These are phyloP conservation scores for Chaetomiaceae sp. DNA, from an alignment of 2,329 filamentous ascomycete species.

Conservation along the genomic window DNA sequence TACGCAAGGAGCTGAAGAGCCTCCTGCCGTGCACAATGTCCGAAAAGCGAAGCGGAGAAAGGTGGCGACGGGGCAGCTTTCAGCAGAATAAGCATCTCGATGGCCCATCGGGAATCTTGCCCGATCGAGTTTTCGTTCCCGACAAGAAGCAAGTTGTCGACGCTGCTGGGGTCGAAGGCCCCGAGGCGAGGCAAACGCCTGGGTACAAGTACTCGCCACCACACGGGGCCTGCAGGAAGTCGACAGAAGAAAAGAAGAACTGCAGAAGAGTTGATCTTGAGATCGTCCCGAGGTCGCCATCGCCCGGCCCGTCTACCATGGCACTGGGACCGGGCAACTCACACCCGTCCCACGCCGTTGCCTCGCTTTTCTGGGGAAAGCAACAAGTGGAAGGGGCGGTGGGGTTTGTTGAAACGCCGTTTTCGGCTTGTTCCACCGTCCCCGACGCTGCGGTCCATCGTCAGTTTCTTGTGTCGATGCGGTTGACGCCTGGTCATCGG, in stretches of 20 bases:
- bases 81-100: not conserved
- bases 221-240: not conserved
- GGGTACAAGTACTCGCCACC: not conserved
- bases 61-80: not conserved
- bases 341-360: not conserved
- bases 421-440: no score
- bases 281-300: not conserved
- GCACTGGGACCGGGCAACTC: not conserved
- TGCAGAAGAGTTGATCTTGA: not conserved
- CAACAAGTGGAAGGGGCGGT: not conserved
- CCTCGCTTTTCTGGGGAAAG: not conserved
- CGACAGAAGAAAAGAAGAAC: not conserved
- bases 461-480: no score
- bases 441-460: no score
- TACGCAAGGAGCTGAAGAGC: not conserved
- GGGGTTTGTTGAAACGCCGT: no score
- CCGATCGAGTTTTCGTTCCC: not conserved
- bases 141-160: constrained; percentile 9
- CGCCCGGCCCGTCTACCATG: not conserved
- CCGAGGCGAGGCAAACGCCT: no score
- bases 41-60: constrained; percentile 10
- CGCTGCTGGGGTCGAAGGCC: not conserved
- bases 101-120: not conserved
- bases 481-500: no score
- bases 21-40: not conserved